phyloP scores from a whole-genome alignment of 345 rosid genomes.

The Arabidopsis suecica region DNA sequence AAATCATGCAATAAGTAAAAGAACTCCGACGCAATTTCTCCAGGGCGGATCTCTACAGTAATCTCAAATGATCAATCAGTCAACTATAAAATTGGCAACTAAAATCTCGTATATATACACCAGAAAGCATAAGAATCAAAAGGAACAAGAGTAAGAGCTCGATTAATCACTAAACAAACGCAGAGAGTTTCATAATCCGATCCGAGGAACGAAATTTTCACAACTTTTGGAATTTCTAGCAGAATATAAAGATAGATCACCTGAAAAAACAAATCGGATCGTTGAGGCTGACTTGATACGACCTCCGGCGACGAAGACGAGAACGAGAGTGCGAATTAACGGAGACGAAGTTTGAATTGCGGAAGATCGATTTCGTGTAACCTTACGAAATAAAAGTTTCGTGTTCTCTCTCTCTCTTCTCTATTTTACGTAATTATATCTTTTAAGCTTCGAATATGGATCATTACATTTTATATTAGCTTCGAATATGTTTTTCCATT shows the following conservation, averaged over 20 bases:
- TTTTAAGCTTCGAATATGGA: constrained; percentile 15
- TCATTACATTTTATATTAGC: background rate
- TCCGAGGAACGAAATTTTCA: background rate
- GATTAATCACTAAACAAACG: constrained; percentile 1
- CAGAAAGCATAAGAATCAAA: background rate
- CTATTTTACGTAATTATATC: constrained; percentile 23
- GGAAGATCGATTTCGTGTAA: constrained; percentile 32
- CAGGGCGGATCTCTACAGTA: constrained; percentile 36
- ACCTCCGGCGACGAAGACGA: constrained; percentile 25
- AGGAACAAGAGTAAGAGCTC: background rate
- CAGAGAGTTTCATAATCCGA: constrained; percentile 14
- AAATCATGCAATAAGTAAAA: constrained; percentile 14
- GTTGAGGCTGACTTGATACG: constrained; percentile 27
- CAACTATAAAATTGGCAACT: constrained; percentile 28
- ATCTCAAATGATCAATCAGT: constrained; percentile 38
- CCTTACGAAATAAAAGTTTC: background rate
- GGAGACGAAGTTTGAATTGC: constrained; percentile 34
- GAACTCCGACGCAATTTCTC: constrained; percentile 8
- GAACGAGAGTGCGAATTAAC: constrained; percentile 20
- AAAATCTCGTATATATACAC: background rate
- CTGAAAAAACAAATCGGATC: constrained; percentile 27
- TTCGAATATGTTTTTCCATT: no score
- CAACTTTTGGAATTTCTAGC: background rate
- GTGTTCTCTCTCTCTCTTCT: constrained; percentile 2
- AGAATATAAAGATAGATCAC: constrained; percentile 28